Evolutionary conservation across 495 filamentous ascomycete species (phyloP).

Genomic region (Talaromyces thailandensis): DNA sequence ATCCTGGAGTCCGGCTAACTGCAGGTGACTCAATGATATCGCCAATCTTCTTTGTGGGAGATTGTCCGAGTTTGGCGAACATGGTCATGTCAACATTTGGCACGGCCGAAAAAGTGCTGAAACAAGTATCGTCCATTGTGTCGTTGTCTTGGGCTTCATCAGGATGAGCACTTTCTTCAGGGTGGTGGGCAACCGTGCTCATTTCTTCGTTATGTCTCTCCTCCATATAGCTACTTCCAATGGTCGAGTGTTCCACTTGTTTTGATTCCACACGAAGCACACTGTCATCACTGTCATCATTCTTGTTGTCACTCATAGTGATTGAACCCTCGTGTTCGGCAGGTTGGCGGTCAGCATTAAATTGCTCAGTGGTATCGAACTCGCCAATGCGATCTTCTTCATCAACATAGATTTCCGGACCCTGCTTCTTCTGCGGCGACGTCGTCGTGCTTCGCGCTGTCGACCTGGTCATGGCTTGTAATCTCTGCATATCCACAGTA

Average conservation of each 20-base stretch:
- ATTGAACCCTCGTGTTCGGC: background rate
- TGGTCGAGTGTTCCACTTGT: constrained; percentile 13
- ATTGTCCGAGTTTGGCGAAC: constrained; percentile 59
- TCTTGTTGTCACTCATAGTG: constrained; percentile 9
- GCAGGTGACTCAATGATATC: constrained; percentile 24
- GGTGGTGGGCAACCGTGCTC: constrained; percentile 28
- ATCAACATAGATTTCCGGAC: constrained; percentile 10
- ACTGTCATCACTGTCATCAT: constrained; percentile 16
- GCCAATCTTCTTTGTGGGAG: constrained; percentile 37
- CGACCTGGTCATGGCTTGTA: constrained; percentile 9
- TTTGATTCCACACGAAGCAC: constrained; percentile 14
- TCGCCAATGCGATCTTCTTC: constrained; percentile 17
- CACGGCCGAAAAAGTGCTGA: constrained; percentile 79
- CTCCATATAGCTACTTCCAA: constrained; percentile 29
- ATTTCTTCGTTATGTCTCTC: constrained; percentile 35
- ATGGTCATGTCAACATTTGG: constrained; percentile 72
- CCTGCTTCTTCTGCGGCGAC: constrained; percentile 1
- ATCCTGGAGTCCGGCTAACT: constrained; percentile 1
- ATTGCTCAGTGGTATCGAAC: background rate
- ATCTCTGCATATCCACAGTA: constrained; percentile 21
- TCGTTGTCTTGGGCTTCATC: constrained; percentile 23
- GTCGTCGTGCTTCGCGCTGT: background rate
- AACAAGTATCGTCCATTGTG: constrained; percentile 66
- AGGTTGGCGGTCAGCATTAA: background rate
- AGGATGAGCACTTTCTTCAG: background rate